Evolutionary conservation across 306 rosid genomes (phyloP).

Genomic region (Potentilla sterilis): DNA sequence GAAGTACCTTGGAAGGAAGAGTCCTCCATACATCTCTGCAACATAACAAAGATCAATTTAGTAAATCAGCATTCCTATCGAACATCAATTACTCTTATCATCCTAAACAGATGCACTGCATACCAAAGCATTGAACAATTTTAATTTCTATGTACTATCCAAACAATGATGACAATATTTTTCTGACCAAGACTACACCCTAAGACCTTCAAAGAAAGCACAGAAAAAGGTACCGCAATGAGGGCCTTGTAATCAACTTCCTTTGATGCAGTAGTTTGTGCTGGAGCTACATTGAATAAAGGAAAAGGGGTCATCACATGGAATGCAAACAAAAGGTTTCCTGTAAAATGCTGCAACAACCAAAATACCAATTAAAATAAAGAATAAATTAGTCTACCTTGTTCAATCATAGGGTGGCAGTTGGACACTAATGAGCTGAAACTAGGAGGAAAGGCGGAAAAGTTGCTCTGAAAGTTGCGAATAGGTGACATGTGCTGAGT

Average conservation of each 20-base stretch:
- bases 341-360: constrained; percentile 1
- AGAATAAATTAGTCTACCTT: constrained; percentile 32
- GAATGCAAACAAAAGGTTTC: constrained; percentile 18
- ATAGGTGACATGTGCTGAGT: constrained; percentile 27
- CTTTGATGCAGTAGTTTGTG: constrained; percentile 36
- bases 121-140: constrained; percentile 21
- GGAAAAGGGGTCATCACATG: constrained; percentile 23
- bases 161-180: not conserved
- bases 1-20: constrained; percentile 82
- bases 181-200: constrained; percentile 14
- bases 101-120: constrained; percentile 17
- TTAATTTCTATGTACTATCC: constrained; percentile 12
- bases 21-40: constrained; percentile 88
- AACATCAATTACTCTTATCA: constrained; percentile 18
- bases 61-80: not conserved
- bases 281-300: constrained; percentile 35
- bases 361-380: constrained; percentile 33
- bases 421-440: constrained; percentile 59
- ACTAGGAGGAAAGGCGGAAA: constrained; percentile 75
- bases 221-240: constrained; percentile 47
- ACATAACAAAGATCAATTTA: constrained; percentile 23
- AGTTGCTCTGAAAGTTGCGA: constrained; percentile 36
- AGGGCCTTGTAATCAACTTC: constrained; percentile 56
- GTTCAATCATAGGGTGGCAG: constrained; percentile 40
- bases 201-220: not conserved